phyloP scores from a whole-genome alignment of 2,329 filamentous ascomycete species.

The Nothopassalora personata region DNA sequence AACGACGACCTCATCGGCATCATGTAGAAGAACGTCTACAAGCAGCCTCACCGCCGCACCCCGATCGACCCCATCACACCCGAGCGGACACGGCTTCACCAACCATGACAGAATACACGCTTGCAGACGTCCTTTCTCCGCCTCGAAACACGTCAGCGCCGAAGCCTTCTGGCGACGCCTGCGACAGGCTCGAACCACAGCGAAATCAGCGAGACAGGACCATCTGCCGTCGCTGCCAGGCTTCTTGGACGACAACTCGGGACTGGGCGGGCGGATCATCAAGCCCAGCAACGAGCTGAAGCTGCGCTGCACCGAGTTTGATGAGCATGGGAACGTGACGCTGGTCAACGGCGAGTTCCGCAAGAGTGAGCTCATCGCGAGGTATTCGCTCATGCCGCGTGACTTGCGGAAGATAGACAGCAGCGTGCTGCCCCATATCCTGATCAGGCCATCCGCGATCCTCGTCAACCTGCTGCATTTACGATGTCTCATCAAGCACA shows the following conservation, averaged over 20 bases:
- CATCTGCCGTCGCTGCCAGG: conserved; percentile 51
- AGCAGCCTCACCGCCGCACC: not conserved
- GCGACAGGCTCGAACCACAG: conserved; percentile 16
- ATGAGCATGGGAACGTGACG: conserved; percentile 85
- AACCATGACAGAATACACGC: conserved; percentile 19
- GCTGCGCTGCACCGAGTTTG: conserved; percentile 89
- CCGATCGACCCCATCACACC: not conserved
- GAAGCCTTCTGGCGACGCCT: conserved; percentile 27
- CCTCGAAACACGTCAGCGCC: conserved; percentile 9
- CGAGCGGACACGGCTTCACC: conserved; percentile 6
- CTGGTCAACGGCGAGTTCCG: conserved; percentile 93
- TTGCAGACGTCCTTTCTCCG: conserved; percentile 18
- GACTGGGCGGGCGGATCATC: conserved; percentile 59
- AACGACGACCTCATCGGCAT: not conserved
- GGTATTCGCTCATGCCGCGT: conserved; percentile 89
- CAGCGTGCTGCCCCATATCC: conserved; percentile 88
- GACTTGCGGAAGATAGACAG: conserved; percentile 98
- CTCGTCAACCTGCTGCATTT: conserved; percentile 95
- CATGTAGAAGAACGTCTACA: not conserved
- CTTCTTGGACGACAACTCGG: conserved; percentile 56
- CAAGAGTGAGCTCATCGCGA: conserved; percentile 94
- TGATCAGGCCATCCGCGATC: conserved; percentile 87
- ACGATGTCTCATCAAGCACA: conserved; percentile 88
- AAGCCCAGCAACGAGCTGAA: conserved; percentile 81
- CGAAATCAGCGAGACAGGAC: conserved; percentile 45